Conservation (phyloP, 257 asterid species). For the Capsicum pubescens region DNA sequence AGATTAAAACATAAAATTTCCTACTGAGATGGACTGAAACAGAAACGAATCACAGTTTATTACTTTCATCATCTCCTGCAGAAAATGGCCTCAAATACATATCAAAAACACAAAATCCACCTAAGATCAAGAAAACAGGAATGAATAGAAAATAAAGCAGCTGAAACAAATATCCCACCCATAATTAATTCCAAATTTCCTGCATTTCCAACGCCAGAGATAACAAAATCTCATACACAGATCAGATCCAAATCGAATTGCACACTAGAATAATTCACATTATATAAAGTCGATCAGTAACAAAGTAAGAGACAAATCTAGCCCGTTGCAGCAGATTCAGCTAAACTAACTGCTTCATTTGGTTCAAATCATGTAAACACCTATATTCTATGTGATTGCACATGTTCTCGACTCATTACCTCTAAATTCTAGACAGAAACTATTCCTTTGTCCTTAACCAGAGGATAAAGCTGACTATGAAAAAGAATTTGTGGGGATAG, state of each 20-base stretch:
- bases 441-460: too few species aligned
- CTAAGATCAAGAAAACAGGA: neutral
- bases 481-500: too few species aligned
- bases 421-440: neutral
- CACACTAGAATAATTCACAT: constrained; percentile 4
- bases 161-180: neutral
- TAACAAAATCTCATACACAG: neutral
- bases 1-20: too few species aligned
- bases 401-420: neutral
- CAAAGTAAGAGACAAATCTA: constrained; percentile 5
- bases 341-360: neutral
- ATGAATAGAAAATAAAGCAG: neutral
- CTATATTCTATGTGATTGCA: neutral
- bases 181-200: neutral
- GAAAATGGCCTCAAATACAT: neutral
- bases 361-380: neutral
- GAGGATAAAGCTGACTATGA: too few species aligned
- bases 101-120: constrained; percentile 10
- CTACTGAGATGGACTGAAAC: neutral
- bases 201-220: neutral
- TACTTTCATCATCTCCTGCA: neutral
- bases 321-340: constrained; percentile 18
- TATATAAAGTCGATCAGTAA: neutral
- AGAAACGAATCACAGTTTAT: neutral
- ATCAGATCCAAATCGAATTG: constrained; percentile 14